Evolutionary conservation across 352 stramenopile genomes (phyloP).

Genomic region (Phytophthora meadii): DNA sequence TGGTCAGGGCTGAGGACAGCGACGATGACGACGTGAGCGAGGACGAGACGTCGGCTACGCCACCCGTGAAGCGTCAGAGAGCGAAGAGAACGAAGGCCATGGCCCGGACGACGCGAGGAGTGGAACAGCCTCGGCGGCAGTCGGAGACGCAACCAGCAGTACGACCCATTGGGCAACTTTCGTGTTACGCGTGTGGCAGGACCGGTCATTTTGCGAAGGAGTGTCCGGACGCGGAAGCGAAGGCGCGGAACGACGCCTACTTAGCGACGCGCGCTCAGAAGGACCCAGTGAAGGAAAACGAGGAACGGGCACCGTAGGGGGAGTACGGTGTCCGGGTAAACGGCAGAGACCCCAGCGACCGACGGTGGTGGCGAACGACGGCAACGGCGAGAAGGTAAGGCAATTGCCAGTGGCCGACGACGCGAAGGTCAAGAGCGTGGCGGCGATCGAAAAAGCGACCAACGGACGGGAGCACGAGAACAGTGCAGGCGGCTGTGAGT

Average conservation of each 20-base stretch:
- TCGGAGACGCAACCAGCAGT: accelerated
- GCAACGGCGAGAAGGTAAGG: too few relatives aligned
- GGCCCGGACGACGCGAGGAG: too few relatives aligned
- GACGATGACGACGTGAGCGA: not conserved
- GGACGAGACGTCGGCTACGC: not conserved
- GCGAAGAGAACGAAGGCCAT: not conserved
- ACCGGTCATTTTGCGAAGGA: not conserved
- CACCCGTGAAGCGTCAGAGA: not conserved
- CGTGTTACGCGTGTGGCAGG: not conserved
- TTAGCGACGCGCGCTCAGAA: not conserved
- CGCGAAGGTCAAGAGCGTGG: too few relatives aligned
- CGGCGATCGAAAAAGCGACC: not conserved
- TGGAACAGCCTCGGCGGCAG: too few relatives aligned
- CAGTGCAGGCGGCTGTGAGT: not conserved
- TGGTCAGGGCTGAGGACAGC: not conserved
- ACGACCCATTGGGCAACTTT: not conserved
- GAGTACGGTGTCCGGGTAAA: not conserved
- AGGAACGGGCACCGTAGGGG: not conserved
- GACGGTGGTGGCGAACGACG: not conserved
- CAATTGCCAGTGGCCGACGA: too few relatives aligned
- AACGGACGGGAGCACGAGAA: not conserved
- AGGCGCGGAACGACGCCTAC: not conserved
- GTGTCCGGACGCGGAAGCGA: not conserved
- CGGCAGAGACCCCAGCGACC: not conserved
- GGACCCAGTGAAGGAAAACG: not conserved